These are phyloP conservation scores for Ophiobolus disseminans DNA, from an alignment of 2,329 filamentous ascomycete species.

Conservation along the genomic window DNA sequence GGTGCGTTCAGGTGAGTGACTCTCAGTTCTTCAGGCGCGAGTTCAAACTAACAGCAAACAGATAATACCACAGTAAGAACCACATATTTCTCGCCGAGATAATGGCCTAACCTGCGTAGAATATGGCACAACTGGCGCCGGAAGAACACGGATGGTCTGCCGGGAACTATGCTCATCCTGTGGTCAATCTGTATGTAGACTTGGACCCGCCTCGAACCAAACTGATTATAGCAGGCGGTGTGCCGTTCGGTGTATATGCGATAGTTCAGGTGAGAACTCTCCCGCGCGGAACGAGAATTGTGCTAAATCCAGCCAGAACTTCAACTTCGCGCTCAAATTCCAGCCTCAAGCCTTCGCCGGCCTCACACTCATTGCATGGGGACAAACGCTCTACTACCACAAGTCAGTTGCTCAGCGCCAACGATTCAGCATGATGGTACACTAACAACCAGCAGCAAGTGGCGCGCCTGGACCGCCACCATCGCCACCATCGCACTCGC, in stretches of 20 bases:
- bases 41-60: constrained; percentile 21
- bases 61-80: constrained; percentile 46
- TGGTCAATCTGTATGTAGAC: constrained; percentile 62
- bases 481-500: constrained; percentile 51
- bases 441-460: constrained; percentile 48
- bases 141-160: constrained; percentile 68
- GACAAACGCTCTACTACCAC: constrained; percentile 60
- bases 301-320: constrained; percentile 49
- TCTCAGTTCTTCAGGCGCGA: not conserved
- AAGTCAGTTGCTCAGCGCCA: constrained; percentile 43
- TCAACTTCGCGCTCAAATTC: constrained; percentile 62
- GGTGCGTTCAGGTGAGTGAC: constrained; percentile 50
- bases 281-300: not conserved
- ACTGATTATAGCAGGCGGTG: constrained; percentile 37
- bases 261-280: constrained; percentile 54
- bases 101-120: constrained; percentile 27
- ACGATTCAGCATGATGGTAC: not conserved
- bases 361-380: constrained; percentile 60
- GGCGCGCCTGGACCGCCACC: constrained; percentile 57
- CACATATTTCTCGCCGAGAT: constrained; percentile 12
- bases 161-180: constrained; percentile 66
- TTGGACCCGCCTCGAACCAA: not conserved
- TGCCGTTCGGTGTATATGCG: constrained; percentile 61
- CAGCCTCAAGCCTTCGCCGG: constrained; percentile 62
- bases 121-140: constrained; percentile 69